Conservation (phyloP, 2,329 filamentous ascomycete genomes). For the Celoporthe dispersa region DNA sequence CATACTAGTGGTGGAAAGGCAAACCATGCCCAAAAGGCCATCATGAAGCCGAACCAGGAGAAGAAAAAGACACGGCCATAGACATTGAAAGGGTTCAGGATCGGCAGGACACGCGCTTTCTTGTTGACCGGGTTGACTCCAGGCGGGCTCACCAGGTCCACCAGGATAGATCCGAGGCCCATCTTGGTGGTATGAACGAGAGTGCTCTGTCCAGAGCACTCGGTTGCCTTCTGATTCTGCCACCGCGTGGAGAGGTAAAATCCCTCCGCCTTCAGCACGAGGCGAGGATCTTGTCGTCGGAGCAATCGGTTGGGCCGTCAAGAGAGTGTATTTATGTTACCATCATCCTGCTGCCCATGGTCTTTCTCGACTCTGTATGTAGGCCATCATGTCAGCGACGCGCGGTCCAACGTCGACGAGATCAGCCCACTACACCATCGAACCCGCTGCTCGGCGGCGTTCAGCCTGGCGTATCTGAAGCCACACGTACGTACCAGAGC, state of each 20-base stretch:
- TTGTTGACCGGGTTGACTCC: constrained; percentile 82
- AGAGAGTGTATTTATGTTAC: neutral
- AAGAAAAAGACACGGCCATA: constrained; percentile 92
- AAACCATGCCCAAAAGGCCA: constrained; percentile 92
- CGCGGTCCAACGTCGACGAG: too few species aligned
- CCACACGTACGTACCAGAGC: neutral
- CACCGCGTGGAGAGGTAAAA: neutral
- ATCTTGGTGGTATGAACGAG: constrained; percentile 30
- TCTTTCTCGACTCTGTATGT: neutral
- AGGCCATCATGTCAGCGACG: too few species aligned
- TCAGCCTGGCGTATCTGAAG: neutral
- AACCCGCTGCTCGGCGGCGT: neutral
- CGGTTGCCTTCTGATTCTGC: neutral
- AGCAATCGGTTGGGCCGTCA: neutral
- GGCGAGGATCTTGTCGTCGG: neutral
- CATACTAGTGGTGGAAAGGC: constrained; percentile 83
- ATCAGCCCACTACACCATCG: neutral
- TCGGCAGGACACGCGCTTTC: constrained; percentile 80
- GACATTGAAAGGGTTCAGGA: constrained; percentile 76
- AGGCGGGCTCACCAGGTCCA: constrained; percentile 58
- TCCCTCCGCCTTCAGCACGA: neutral
- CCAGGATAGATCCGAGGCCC: constrained; percentile 41
- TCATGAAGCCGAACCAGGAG: constrained; percentile 83
- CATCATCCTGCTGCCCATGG: neutral
- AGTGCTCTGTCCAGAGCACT: neutral